Percentiles rank a stretch among this genome's conserved stretches.
phyloP scores from a whole-genome alignment of 495 filamentous ascomycete genomes.

The Emericellopsis terricola region DNA sequence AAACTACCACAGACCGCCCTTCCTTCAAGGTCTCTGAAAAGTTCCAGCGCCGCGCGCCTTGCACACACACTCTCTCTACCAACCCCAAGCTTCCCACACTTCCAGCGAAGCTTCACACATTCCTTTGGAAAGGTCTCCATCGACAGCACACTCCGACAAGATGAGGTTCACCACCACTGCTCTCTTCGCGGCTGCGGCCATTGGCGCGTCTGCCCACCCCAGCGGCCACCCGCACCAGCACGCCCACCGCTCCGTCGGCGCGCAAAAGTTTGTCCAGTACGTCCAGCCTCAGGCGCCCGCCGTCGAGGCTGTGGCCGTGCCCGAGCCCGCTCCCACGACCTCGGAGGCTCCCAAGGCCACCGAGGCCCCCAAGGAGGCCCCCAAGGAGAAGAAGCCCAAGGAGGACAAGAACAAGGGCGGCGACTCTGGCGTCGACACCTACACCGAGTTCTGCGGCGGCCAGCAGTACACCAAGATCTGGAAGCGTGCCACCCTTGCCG shows the following conservation, averaged over 20 bases:
- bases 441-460: conserved; percentile 9
- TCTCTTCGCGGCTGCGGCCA: conserved; percentile 1
- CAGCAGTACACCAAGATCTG: conserved; percentile 7
- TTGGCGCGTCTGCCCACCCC: conserved; percentile 3
- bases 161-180: conserved; percentile 3
- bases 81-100: not conserved
- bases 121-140: not conserved
- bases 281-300: not conserved
- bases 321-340: not conserved
- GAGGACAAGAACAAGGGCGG: not conserved
- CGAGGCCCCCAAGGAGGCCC: not conserved
- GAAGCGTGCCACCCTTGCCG: conserved; percentile 17
- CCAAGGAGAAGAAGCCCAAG: not conserved
- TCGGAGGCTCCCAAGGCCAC: not conserved
- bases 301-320: not conserved
- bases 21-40: no score
- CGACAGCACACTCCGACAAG: not conserved
- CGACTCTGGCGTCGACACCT: not conserved
- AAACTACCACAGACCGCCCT: no score
- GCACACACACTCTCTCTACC: not conserved
- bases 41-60: conserved; percentile 2
- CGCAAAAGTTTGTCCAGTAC: conserved; percentile 1
- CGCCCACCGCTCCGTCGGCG: not conserved
- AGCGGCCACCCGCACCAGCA: conserved; percentile 1
- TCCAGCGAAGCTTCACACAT: not conserved